A percentile compares a stretch with the other conserved stretches of the same genome.
Evolutionary conservation across 208 protist genomes (phyloP).

Genomic region (Trypanosomatidae sp.): DNA sequence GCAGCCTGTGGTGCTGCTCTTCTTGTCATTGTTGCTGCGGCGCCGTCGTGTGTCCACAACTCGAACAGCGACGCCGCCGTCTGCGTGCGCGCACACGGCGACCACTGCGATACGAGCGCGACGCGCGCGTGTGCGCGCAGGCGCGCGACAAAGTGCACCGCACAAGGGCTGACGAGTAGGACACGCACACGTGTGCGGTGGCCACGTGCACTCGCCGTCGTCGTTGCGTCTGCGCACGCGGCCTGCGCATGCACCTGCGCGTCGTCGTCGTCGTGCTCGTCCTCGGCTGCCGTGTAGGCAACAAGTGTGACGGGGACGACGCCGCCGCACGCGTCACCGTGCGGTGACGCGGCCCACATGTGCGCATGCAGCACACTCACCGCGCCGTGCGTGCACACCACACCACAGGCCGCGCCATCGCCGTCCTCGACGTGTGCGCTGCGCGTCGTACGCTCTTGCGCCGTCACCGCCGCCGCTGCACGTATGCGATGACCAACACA

Average conservation of each 20-base stretch:
- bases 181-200: neutral
- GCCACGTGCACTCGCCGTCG: neutral
- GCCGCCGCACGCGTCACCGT: neutral
- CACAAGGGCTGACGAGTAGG: conserved; percentile 11
- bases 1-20: too few relatives aligned
- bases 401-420: too few relatives aligned
- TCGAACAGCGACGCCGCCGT: conserved; percentile 26
- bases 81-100: conserved; percentile 9
- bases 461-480: too few relatives aligned
- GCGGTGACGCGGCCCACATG: conserved; percentile 24
- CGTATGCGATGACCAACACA: too few relatives aligned
- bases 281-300: neutral
- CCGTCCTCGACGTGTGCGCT: too few relatives aligned
- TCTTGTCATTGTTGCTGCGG: too few relatives aligned
- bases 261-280: too few relatives aligned
- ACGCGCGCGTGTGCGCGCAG: conserved; percentile 3
- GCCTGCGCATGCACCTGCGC: too few relatives aligned
- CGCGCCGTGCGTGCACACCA: neutral
- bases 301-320: neutral
- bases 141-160: conserved; percentile 12
- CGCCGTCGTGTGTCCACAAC: conserved; percentile 20
- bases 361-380: conserved; percentile 24
- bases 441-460: too few relatives aligned
- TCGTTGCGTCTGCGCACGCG: conserved; percentile 6
- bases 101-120: conserved; percentile 49